A percentile compares a stretch with the other conserved stretches of the same genome.
phyloP scores from a whole-genome alignment of 164 flowering plant genomes.

The Nelumbo lutea region DNA sequence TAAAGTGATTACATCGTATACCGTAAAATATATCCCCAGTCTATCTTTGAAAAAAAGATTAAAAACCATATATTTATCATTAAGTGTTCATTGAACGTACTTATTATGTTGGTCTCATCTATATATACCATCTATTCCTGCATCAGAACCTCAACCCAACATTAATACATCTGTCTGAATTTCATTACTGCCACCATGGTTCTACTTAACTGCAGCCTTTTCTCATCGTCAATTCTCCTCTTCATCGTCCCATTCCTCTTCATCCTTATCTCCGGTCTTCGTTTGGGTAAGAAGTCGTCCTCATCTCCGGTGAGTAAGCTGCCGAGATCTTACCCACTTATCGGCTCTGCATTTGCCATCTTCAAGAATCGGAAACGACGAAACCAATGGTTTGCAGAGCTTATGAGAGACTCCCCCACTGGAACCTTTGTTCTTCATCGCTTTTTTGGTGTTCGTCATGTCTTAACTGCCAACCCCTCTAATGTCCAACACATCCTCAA shows the following conservation, averaged over 20 bases:
- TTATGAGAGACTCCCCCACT: conserved; percentile 28
- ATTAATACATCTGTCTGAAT: too few relatives aligned
- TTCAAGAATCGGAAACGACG: conserved; percentile 12
- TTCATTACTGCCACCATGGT: too few relatives aligned
- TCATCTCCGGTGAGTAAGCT: conserved; percentile 1
- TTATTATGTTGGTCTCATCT: too few relatives aligned
- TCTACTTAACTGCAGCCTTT: too few relatives aligned
- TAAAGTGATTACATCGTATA: too few relatives aligned
- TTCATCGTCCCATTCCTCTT: conserved; percentile 5
- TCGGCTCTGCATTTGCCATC: conserved; percentile 27
- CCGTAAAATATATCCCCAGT: too few relatives aligned
- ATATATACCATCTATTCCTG: too few relatives aligned
- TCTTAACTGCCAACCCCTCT: conserved; percentile 46
- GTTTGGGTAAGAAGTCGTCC: background rate
- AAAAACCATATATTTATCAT: too few relatives aligned
- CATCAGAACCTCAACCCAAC: too few relatives aligned
- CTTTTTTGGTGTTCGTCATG: conserved; percentile 9
- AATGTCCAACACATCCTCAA: conserved; percentile 54
- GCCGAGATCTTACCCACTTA: conserved; percentile 37
- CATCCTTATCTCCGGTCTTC: background rate
- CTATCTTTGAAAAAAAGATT: too few relatives aligned
- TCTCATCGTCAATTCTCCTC: too few relatives aligned
- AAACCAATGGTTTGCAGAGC: conserved; percentile 28
- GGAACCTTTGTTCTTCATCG: conserved; percentile 33
- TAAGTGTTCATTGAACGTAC: too few relatives aligned